Percentiles rank a stretch among this genome's conserved stretches.
These are phyloP conservation scores for Boletus pseudo-olivaceus DNA, from an alignment of 768 basidiomycete species.

Conservation along the genomic window DNA sequence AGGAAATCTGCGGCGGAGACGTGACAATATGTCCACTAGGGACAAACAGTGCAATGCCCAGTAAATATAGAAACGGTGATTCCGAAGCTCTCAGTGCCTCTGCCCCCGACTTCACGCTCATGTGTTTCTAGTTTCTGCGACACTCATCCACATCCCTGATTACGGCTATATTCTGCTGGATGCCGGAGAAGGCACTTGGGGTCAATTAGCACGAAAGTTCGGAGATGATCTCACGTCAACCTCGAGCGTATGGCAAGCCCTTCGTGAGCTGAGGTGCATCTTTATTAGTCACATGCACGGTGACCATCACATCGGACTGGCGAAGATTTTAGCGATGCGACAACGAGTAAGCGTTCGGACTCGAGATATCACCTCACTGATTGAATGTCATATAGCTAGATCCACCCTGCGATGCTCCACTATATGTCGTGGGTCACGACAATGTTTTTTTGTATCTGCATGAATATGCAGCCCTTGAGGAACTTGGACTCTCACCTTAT, in stretches of 20 bases:
- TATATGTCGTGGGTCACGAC: constrained; percentile 67
- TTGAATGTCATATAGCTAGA: constrained; percentile 47
- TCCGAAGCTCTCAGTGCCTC: constrained; percentile 9
- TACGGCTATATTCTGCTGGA: constrained; percentile 81
- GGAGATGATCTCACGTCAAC: constrained; percentile 43
- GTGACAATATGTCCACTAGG: constrained; percentile 76
- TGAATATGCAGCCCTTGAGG: constrained; percentile 70
- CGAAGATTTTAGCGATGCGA: constrained; percentile 69
- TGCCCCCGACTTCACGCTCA: neutral
- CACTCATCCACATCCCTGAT: constrained; percentile 69
- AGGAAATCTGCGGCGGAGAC: constrained; percentile 49
- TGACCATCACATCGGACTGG: constrained; percentile 87
- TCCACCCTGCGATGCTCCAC: constrained; percentile 55
- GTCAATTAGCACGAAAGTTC: constrained; percentile 78
- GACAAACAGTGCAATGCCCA: constrained; percentile 84
- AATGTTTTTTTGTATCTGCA: constrained; percentile 61
- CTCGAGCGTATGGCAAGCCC: constrained; percentile 50
- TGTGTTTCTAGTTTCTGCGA: constrained; percentile 59
- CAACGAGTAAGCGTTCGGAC: constrained; percentile 43
- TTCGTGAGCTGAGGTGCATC: constrained; percentile 72
- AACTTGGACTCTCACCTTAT: constrained; percentile 55
- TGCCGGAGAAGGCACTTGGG: constrained; percentile 89
- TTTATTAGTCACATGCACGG: constrained; percentile 90
- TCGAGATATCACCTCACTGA: neutral
- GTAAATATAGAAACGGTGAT: constrained; percentile 82